Evolutionary conservation across 1,139 yeast species (phyloP), one percentile per base, ranked within the genome.

Genomic region (Saccharomyces hybrid): DNA sequence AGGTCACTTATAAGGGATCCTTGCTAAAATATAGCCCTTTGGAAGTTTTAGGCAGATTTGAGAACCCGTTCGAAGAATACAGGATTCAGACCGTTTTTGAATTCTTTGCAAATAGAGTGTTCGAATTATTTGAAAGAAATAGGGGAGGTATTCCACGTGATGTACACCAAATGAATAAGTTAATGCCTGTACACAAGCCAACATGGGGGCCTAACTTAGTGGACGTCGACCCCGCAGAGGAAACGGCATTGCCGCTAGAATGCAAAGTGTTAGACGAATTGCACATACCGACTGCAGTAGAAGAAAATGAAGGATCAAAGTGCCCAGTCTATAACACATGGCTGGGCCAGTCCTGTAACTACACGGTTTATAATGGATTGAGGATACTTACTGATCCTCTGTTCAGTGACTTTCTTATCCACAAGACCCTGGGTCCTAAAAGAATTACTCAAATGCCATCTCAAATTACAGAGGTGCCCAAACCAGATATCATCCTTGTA

Each of bases 281-380:
- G 11, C 28, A 19, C 23, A 19, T n/a, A 16, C 16, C 8, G 49
- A 47, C 23, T 28, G 6, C 8, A 49, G 48, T 29, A 2, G 19
- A 47, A 2, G 49, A 52, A 16, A 61, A 56, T 8, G 49, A 51
- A 5, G 57, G 53, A 0, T 56, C 62, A 7, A 50, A 51, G 26
- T 52, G 54, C 6, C 65, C 68, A 8, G 46, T 68, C 1, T 62
- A 61, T 3, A 81, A 86, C 64, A 89, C 97, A 0, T 91, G 98
- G 98, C 70, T 91, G 46, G 98, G 98, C 2, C 98, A 91, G 68
- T 86, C 95, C 52, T 89, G 97, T 69, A 81, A 93, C 2, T 78
- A 82, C 54, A 73, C 89, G 3, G 91, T 88, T 65, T 70, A 88
- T 9, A 79, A 86, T 4, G 88, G 89, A 0, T 73, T 89, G 14